These are phyloP conservation scores for Pseudogymnoascus sp. DNA, from an alignment of 2,329 filamentous ascomycete genomes.

Conservation along the genomic window DNA sequence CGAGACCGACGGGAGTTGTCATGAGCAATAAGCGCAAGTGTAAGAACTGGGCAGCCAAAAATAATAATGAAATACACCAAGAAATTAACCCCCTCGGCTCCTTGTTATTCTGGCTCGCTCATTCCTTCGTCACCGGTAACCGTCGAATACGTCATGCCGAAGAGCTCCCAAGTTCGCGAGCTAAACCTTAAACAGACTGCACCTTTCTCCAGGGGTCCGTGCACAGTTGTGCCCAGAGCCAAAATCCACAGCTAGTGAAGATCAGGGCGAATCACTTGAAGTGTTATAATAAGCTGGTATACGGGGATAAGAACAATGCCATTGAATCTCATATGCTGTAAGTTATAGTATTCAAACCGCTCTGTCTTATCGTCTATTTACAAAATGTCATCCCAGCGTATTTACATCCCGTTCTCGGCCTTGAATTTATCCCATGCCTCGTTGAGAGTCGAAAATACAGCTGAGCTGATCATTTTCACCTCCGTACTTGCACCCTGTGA, in stretches of 20 bases:
- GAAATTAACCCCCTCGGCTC: not conserved
- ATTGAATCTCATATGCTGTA: not conserved
- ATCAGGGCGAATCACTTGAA: not conserved
- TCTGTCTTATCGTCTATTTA: not conserved
- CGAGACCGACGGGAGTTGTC: not conserved
- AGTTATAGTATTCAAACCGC: not conserved
- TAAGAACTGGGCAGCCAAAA: not conserved
- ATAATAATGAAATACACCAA: not conserved
- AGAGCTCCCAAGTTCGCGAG: not conserved
- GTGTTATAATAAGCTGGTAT: not conserved
- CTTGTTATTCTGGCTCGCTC: not conserved
- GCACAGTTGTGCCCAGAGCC: not conserved
- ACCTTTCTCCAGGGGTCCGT: not conserved
- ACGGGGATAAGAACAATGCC: not conserved
- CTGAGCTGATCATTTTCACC: slow-evolving; percentile 55
- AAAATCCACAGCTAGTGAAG: not conserved
- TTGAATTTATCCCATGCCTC: slow-evolving; percentile 70
- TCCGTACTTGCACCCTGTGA: slow-evolving; percentile 57
- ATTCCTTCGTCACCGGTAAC: not conserved
- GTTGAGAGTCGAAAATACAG: slow-evolving; percentile 60
- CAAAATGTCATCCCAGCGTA: not conserved
- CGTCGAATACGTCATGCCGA: slow-evolving; percentile 2
- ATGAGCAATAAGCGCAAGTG: not conserved
- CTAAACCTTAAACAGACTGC: slow-evolving; percentile 7
- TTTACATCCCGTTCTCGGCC: slow-evolving; percentile 54